Evolutionary conservation across 257 asterid species (phyloP).

Genomic region (Paulownia fortunei): DNA sequence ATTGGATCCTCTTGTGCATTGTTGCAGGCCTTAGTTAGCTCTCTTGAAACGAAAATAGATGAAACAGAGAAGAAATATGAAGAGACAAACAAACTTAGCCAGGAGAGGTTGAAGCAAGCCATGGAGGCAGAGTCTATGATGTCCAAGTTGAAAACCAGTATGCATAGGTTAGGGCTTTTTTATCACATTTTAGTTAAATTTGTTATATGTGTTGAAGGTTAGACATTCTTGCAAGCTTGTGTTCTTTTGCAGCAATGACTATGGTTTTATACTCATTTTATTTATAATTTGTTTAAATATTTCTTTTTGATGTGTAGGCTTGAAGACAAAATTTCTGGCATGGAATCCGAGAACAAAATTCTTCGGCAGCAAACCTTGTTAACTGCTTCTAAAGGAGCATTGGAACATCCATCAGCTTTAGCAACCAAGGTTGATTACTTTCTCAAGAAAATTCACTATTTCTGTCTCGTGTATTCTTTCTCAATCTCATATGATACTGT

Average conservation of each 20-base stretch:
- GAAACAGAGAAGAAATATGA: constrained; percentile 80
- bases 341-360: constrained; percentile 80
- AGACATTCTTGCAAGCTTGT: constrained; percentile 1
- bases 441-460: constrained; percentile 2
- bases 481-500: constrained; percentile 8
- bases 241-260: neutral
- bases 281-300: neutral
- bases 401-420: constrained; percentile 46
- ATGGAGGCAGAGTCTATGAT: constrained; percentile 78
- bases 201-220: constrained; percentile 5
- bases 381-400: constrained; percentile 55
- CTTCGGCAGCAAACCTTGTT: constrained; percentile 69
- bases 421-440: constrained; percentile 47
- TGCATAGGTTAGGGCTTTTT: constrained; percentile 59
- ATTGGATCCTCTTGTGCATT: neutral
- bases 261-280: neutral
- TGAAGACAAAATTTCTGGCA: constrained; percentile 73
- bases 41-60: constrained; percentile 71
- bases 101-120: constrained; percentile 83
- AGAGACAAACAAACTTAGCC: constrained; percentile 80
- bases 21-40: constrained; percentile 67
- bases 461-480: constrained; percentile 17
- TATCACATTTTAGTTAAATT: neutral
- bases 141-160: constrained; percentile 66
- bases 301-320: constrained; percentile 47